Evolutionary conservation across 306 rosid species (phyloP).

Genomic region (Corylus americana): DNA sequence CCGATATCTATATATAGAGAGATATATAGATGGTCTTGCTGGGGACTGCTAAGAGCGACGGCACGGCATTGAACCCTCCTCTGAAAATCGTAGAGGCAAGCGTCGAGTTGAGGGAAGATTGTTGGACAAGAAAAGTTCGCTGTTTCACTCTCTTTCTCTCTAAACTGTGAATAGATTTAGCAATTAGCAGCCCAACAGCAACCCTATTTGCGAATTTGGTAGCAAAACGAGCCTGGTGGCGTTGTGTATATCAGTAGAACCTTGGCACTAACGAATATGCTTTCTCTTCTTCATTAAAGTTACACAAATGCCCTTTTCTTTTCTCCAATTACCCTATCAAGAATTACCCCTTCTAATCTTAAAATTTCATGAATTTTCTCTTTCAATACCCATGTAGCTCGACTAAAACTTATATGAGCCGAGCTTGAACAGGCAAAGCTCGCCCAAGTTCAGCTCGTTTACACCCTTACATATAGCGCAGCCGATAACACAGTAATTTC

Average conservation of each 20-base stretch:
- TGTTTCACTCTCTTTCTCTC: not conserved
- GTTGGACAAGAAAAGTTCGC: constrained; percentile 21
- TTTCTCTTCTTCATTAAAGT: not conserved
- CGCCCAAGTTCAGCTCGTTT: too few relatives aligned
- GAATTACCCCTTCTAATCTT: too few relatives aligned
- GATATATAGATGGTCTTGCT: not conserved
- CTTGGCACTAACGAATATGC: constrained; percentile 11
- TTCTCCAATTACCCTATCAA: not conserved
- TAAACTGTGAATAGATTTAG: not conserved
- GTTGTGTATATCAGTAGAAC: not conserved
- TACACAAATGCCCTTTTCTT: constrained; percentile 5
- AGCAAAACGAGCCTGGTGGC: not conserved
- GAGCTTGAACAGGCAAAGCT: too few relatives aligned
- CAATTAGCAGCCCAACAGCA: not conserved
- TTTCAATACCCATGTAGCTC: too few relatives aligned
- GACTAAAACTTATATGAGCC: too few relatives aligned
- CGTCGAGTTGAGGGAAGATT: not conserved
- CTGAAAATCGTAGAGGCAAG: constrained; percentile 2
- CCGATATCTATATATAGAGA: not conserved
- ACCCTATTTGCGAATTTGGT: not conserved
- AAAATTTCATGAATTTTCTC: too few relatives aligned
- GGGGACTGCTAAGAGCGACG: constrained; percentile 20
- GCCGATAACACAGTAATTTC: too few relatives aligned
- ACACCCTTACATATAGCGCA: too few relatives aligned
- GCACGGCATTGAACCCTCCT: constrained; percentile 36